phyloP scores from a whole-genome alignment of 2,329 filamentous ascomycete genomes.

The Cercospora zeae-maydis region DNA sequence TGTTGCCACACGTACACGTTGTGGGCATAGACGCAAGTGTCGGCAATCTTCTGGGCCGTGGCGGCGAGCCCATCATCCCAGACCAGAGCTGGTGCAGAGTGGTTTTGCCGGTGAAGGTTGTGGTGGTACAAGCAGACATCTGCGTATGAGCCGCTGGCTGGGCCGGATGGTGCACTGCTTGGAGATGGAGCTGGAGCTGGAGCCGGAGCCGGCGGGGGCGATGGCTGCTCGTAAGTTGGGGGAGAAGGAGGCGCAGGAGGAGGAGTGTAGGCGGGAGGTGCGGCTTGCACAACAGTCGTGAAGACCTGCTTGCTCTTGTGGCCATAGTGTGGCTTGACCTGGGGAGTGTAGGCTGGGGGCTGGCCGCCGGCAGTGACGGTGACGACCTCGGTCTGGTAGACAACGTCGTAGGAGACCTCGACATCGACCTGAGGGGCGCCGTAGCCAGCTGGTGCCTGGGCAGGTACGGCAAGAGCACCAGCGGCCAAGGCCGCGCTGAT shows the following conservation, averaged over 20 bases:
- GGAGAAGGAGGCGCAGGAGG: constrained; percentile 5
- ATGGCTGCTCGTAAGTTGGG: neutral
- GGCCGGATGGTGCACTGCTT: constrained; percentile 9
- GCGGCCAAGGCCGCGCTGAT: constrained; percentile 38
- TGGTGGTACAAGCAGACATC: constrained; percentile 63
- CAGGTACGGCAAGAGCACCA: constrained; percentile 37
- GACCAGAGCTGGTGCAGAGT: constrained; percentile 61
- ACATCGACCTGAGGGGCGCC: constrained; percentile 20
- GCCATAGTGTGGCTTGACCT: constrained; percentile 22
- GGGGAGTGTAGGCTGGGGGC: constrained; percentile 18
- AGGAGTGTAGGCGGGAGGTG: constrained; percentile 8
- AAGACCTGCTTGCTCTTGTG: constrained; percentile 20
- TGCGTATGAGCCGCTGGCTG: constrained; percentile 30
- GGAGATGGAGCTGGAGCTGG: constrained; percentile 5
- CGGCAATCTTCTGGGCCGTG: constrained; percentile 62
- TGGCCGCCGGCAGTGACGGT: constrained; percentile 34
- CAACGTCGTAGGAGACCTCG: constrained; percentile 30
- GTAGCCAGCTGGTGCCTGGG: neutral
- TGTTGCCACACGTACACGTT: constrained; percentile 60
- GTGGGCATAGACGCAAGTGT: constrained; percentile 69
- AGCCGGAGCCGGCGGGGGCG: too few species aligned
- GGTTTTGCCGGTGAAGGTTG: constrained; percentile 82
- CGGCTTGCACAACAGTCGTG: constrained; percentile 1
- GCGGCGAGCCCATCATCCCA: constrained; percentile 65
- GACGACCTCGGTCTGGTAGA: constrained; percentile 36